These are phyloP conservation scores for Pelargonium fulgidum DNA, from an alignment of 441 rosid genomes.

Conservation along the genomic window DNA sequence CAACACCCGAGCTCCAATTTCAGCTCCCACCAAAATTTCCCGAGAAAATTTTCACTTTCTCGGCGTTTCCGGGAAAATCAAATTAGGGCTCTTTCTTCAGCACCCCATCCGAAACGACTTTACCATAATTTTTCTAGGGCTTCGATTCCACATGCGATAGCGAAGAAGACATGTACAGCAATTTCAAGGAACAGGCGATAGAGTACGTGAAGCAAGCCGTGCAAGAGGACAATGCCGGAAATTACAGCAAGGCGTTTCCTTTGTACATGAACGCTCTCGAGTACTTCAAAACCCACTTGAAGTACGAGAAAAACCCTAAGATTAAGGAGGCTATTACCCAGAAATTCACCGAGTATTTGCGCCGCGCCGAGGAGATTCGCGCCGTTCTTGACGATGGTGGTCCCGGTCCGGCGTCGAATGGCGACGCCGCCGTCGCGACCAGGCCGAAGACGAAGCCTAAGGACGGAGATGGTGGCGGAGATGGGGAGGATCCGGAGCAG, in stretches of 20 bases:
- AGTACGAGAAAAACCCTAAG: slow-evolving; percentile 96
- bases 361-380: slow-evolving; percentile 97
- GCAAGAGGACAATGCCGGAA: slow-evolving; percentile 81
- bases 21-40: neutral
- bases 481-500: slow-evolving; percentile 77
- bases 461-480: slow-evolving; percentile 41
- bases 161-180: no score
- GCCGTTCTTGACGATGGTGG: slow-evolving; percentile 91
- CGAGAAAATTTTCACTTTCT: no score
- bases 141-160: no score
- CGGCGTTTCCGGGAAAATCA: no score
- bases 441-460: slow-evolving; percentile 79
- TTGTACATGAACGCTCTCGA: slow-evolving; percentile 55
- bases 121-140: no score
- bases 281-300: slow-evolving; percentile 94
- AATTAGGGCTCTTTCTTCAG: no score
- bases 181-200: slow-evolving; percentile 23
- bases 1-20: neutral
- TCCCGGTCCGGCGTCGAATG: slow-evolving; percentile 70
- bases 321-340: slow-evolving; percentile 83
- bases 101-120: no score
- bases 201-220: slow-evolving; percentile 98
- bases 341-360: slow-evolving; percentile 96
- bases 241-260: slow-evolving; percentile 88
- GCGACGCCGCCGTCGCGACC: slow-evolving; percentile 87